These are phyloP conservation scores for Coemansia sp. DNA, from an alignment of 371 early-diverging fungal species.

Conservation along the genomic window DNA sequence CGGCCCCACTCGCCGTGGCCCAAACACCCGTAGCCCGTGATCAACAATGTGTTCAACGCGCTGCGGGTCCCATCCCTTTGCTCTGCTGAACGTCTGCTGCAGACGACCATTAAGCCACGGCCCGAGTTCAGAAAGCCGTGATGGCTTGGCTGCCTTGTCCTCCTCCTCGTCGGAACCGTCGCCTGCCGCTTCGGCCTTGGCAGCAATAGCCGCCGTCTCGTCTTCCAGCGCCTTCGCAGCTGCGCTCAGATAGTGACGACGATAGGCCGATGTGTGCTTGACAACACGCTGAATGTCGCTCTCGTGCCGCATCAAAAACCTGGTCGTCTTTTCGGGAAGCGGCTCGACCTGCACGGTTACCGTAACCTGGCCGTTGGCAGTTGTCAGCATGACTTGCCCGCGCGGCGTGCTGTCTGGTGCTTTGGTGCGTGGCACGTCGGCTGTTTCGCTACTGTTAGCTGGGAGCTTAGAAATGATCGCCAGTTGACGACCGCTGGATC, in stretches of 20 bases:
- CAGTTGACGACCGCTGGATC: constrained; percentile 34
- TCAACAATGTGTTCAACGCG: constrained; percentile 50
- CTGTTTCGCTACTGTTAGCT: not conserved
- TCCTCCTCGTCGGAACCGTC: constrained; percentile 27
- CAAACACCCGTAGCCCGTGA: constrained; percentile 69
- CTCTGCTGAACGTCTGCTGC: constrained; percentile 39
- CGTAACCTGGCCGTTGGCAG: constrained; percentile 69
- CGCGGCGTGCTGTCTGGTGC: constrained; percentile 54
- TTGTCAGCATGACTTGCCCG: constrained; percentile 67
- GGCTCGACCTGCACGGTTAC: constrained; percentile 78
- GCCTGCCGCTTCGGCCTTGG: constrained; percentile 11
- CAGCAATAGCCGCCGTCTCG: constrained; percentile 6
- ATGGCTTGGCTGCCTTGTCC: constrained; percentile 41
- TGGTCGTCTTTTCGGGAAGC: constrained; percentile 68
- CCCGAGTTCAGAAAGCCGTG: constrained; percentile 50
- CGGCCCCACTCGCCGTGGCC: constrained; percentile 83
- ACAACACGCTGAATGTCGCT: constrained; percentile 64
- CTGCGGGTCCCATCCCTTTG: constrained; percentile 55
- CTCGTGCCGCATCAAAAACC: constrained; percentile 62
- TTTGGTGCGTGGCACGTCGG: constrained; percentile 8
- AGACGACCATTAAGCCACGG: constrained; percentile 29
- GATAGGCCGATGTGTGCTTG: constrained; percentile 48
- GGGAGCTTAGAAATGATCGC: constrained; percentile 27
- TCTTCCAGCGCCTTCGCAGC: constrained; percentile 33
- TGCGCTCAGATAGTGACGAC: constrained; percentile 22